Conservation (phyloP, 345 rosid species). For the Brassica cretica region DNA sequence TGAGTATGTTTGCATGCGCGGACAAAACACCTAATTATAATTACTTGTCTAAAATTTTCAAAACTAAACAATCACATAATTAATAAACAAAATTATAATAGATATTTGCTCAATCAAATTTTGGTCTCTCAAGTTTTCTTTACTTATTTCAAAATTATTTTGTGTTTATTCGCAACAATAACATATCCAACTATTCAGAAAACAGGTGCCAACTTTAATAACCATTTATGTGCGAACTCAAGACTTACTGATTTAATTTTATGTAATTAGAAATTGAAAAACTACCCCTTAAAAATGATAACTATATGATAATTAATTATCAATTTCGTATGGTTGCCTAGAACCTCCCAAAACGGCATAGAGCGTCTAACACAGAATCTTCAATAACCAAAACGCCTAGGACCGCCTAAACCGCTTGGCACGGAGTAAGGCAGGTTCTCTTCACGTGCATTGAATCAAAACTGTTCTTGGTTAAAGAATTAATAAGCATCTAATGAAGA, state of each 20-base stretch:
- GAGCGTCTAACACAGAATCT: not conserved
- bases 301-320: not conserved
- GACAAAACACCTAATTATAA: no score
- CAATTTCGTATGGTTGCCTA: not conserved
- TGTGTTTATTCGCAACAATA: not conserved
- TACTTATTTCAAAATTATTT: no score
- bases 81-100: no score
- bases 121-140: no score
- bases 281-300: not conserved
- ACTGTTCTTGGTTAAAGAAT: slow-evolving; percentile 17
- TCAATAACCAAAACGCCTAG: not conserved
- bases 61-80: no score
- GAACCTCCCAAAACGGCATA: not conserved
- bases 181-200: no score
- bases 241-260: not conserved
- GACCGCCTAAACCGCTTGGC: slow-evolving; percentile 41
- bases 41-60: no score
- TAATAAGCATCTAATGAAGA: slow-evolving; percentile 5
- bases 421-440: slow-evolving; percentile 97
- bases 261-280: not conserved
- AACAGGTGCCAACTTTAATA: not conserved
- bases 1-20: no score
- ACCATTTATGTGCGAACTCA: not conserved
- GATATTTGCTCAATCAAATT: no score
- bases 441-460: slow-evolving; percentile 41